A percentile compares a stretch with the other conserved stretches of the same genome.
phyloP scores from a whole-genome alignment of 179 eudicot species.

The Drosera spatulata region DNA sequence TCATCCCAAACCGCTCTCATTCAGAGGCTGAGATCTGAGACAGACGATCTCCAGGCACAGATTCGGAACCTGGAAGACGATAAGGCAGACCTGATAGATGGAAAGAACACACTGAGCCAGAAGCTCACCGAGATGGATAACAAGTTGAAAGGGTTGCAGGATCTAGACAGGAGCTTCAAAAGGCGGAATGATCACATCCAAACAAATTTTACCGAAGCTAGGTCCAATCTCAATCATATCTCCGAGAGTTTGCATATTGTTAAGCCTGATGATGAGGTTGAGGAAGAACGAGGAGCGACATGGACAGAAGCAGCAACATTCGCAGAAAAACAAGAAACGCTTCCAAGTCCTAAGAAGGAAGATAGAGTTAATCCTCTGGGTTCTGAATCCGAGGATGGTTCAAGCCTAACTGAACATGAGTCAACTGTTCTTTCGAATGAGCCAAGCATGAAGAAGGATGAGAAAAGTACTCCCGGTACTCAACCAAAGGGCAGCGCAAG shows the following conservation, averaged over 20 bases:
- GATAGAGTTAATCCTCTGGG: too few species aligned
- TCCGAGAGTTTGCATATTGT: slow-evolving; percentile 34
- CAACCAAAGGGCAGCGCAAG: slow-evolving; percentile 9
- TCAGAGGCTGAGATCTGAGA: slow-evolving; percentile 45
- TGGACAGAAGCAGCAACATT: too few species aligned
- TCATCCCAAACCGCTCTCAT: slow-evolving; percentile 73
- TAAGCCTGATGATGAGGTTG: slow-evolving; percentile 47
- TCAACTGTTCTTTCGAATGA: too few species aligned
- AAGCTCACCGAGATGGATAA: slow-evolving; percentile 51
- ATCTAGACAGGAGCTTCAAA: slow-evolving; percentile 36
- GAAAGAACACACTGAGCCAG: slow-evolving; percentile 24
- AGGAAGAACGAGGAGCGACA: slow-evolving; percentile 1
- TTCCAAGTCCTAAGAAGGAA: too few species aligned
- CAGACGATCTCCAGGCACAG: slow-evolving; percentile 54
- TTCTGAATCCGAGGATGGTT: too few species aligned
- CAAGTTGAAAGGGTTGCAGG: slow-evolving; percentile 40
- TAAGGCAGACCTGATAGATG: slow-evolving; percentile 45
- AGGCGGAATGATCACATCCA: slow-evolving; percentile 15
- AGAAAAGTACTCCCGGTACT: slow-evolving; percentile 2
- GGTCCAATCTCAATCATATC: slow-evolving; percentile 30
- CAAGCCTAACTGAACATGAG: too few species aligned
- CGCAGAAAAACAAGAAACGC: too few species aligned
- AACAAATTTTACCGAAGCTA: slow-evolving; percentile 19
- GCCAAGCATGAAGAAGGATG: neutral
- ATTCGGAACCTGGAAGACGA: slow-evolving; percentile 60